Evolutionary conservation across 1,139 yeast genomes (phyloP), one percentile per base, ranked within the genome.

Genomic region (Geotrichum restrictum): DNA sequence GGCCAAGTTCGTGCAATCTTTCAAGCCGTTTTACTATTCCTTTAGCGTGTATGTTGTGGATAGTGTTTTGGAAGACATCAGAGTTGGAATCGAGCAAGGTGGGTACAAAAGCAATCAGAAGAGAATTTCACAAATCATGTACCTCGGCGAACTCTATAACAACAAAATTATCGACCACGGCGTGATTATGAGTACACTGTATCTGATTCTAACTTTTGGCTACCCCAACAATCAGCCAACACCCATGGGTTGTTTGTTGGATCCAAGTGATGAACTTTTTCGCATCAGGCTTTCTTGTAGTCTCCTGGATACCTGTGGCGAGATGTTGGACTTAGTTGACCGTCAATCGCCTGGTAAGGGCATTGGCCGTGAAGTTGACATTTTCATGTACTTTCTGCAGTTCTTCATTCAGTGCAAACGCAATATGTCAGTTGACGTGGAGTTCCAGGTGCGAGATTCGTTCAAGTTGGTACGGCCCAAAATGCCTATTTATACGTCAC

Each of bases 351-450:
- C 54, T 7, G 16, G 18, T 7, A 48, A 48, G 18, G 53, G 51
- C 19, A 49, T 52, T 43, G 40, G 38, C 19, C 68, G 67, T 10
- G 74, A 70, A 44, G 58, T 83, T 29, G 69, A 70, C 5, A 65
- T 77, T 2, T 79, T 85, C 57, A 62, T 85, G 58, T 74, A 76
- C 18, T 84, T 82, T 60, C 82, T 88, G 57, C 95, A 88, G 62
- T 88, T 80, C 64, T 89, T 88, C 62, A 68, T 80, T n/a, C 79
- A 76, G 64, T 78, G 86, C 47, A 89, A 89, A 63, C 68, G 68
- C 7, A 76, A 72, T 45, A 87, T 87, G 33, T 91, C 96, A 0
- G 72, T 78, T 59, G 95, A 87, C 46, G 69, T 80, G 3, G 78
- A 78, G 51, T 82, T 81, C 60, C 76, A 73, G 45, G 62, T 86